A percentile compares a stretch with the other conserved stretches of the same genome.
These are phyloP conservation scores for Blastobotrys elegans DNA, from an alignment of 1,139 yeast genomes.

Conservation along the genomic window DNA sequence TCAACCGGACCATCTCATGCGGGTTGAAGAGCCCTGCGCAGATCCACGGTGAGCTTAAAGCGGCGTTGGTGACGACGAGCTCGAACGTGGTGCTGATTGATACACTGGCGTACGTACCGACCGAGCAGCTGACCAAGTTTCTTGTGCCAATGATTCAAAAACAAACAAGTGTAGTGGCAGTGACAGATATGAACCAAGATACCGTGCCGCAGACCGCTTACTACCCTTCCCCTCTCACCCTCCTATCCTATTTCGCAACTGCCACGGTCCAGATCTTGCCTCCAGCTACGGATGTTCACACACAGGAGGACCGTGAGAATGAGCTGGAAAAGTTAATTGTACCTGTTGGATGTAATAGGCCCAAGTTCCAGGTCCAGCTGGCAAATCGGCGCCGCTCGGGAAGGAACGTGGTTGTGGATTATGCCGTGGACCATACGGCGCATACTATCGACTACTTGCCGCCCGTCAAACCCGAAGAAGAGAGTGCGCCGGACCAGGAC, in stretches of 20 bases:
- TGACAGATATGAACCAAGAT: conserved; percentile 43
- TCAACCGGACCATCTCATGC: conserved; percentile 10
- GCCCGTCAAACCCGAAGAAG: conserved; percentile 22
- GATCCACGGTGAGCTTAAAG: conserved; percentile 8
- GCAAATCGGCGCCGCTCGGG: conserved; percentile 82
- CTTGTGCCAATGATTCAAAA: conserved; percentile 55
- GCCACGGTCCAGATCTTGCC: conserved; percentile 60
- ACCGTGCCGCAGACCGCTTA: conserved; percentile 11
- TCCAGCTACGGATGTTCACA: conserved; percentile 27
- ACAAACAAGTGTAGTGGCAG: conserved; percentile 50
- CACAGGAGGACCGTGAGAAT: conserved; percentile 48
- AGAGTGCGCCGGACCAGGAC: conserved; percentile 31
- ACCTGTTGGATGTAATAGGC: conserved; percentile 49
- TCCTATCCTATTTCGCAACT: conserved; percentile 66
- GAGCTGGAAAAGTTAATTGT: conserved; percentile 42
- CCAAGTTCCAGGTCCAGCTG: conserved; percentile 46
- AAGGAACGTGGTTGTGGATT: conserved; percentile 57
- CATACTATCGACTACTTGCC: conserved; percentile 49
- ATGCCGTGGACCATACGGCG: conserved; percentile 44
- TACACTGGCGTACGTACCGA: conserved; percentile 56
- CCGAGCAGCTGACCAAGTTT: conserved; percentile 46
- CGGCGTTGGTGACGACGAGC: background rate
- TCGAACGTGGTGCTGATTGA: conserved; percentile 49
- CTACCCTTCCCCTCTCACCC: conserved; percentile 49
- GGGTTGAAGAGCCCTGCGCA: conserved; percentile 5